phyloP scores from a whole-genome alignment of 345 rosid genomes.

The Balakata baccata region DNA sequence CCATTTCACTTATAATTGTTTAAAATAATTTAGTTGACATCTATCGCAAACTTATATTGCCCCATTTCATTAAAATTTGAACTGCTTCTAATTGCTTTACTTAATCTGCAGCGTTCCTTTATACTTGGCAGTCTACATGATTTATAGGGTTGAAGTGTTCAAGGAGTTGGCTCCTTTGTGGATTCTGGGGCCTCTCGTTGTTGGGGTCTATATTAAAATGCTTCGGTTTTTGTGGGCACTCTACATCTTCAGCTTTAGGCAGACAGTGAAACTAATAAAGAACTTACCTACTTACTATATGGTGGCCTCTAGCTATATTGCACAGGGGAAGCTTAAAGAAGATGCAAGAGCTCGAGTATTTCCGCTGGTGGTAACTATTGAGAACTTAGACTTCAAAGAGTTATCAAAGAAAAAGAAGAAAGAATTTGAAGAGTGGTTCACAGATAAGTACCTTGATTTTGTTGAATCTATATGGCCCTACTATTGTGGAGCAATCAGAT shows the following conservation, averaged over 20 bases:
- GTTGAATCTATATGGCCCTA: constrained; percentile 91
- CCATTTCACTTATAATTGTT: background rate
- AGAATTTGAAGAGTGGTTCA: constrained; percentile 55
- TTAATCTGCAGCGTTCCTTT: constrained; percentile 57
- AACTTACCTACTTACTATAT: constrained; percentile 57
- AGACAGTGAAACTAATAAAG: constrained; percentile 44
- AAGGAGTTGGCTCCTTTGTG: constrained; percentile 80
- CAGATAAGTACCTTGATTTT: constrained; percentile 70
- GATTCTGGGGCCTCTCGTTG: constrained; percentile 72
- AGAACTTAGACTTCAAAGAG: constrained; percentile 65
- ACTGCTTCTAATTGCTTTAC: constrained; percentile 21
- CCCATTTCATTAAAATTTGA: background rate
- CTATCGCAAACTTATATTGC: background rate
- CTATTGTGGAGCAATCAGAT: constrained; percentile 90
- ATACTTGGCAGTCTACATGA: constrained; percentile 53
- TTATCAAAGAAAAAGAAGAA: constrained; percentile 45
- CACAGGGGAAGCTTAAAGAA: constrained; percentile 64
- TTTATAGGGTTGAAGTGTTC: constrained; percentile 71
- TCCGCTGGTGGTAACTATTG: constrained; percentile 54
- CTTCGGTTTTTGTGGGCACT: constrained; percentile 58
- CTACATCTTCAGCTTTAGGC: constrained; percentile 71
- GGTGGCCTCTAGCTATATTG: constrained; percentile 46
- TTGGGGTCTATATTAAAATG: constrained; percentile 65
- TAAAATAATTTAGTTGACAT: background rate
- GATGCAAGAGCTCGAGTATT: constrained; percentile 39